These are phyloP conservation scores for Trichoderma parareesei DNA, from an alignment of 495 filamentous ascomycete species.

Conservation along the genomic window DNA sequence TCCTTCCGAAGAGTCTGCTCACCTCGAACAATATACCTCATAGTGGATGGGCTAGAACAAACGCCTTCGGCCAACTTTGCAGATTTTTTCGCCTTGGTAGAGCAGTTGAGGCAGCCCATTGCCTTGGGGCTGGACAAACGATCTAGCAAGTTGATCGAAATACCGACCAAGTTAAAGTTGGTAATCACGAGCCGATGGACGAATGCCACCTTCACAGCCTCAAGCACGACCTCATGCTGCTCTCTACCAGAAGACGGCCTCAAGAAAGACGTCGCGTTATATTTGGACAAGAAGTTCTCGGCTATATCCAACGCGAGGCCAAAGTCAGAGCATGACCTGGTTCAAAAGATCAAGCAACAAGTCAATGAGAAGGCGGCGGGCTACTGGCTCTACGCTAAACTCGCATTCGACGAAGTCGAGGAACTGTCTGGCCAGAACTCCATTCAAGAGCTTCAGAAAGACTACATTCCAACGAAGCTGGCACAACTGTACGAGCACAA, in stretches of 20 bases:
- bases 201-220: neutral
- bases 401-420: neutral
- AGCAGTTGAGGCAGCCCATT: neutral
- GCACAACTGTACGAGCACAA: neutral
- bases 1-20: neutral
- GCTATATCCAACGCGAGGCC: neutral
- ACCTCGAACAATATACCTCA: neutral
- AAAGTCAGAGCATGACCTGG: neutral
- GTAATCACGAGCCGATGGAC: constrained; percentile 3
- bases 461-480: neutral
- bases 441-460: neutral
- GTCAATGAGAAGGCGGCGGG: neutral
- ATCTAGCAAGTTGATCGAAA: neutral
- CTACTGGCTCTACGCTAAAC: constrained; percentile 1
- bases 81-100: neutral
- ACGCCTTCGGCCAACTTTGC: neutral
- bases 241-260: neutral
- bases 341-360: neutral
- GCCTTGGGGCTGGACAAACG: neutral
- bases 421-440: no score
- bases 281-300: neutral
- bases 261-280: neutral
- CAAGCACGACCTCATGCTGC: neutral
- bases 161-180: neutral
- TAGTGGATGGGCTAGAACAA: neutral